Evolutionary conservation across 345 rosid genomes (phyloP), one percentile per base, ranked within the genome.

Genomic region (Trapa incisa): DNA sequence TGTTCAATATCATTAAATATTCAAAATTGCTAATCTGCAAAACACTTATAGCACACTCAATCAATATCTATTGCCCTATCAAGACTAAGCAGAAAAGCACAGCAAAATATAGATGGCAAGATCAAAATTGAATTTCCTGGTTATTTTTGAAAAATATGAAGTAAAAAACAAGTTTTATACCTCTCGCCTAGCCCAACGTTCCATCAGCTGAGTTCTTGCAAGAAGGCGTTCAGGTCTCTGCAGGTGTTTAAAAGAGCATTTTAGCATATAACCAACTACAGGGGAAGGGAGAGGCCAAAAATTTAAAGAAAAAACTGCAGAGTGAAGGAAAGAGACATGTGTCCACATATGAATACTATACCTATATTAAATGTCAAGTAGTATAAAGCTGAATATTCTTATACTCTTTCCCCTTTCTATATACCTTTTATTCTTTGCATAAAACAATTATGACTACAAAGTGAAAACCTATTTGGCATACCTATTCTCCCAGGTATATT

Each of bases 131-230:
- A 16, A 42, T 65, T 32, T 58, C n/a, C 5, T 8, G 11, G 32
- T 33, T 32, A 8, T 17, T 17, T 62, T 64, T 42, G 65, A 22
- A 65, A 56, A 1, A 42, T 63, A 39, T n/a, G 45, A 62, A 12
- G 35, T 45, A 52, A 6, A 45, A 56, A 36, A 37, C 5, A 33
- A 9, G 15, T 47, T 60, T 47, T 68, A 70, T 87, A 94, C 99
- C 99, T 94, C 99, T 91, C 96, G 87, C 78, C 97, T 89, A 71
- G 96, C 96, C 99, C 99, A 94, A 64, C 92, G 92, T 80, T 94
- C 99, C 97, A 84, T 94, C 63, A 94, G 84, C 70, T 87, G 96
- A 71, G 96, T 89, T 78, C 99, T 87, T 78, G 84, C 87, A 73
- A 94, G 72, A 79, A 94, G 96, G 80, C 91, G 97, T 58, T 94